Evolutionary conservation across 805 yeast species (phyloP).

Genomic region (Hanseniaspora nectarophila): DNA sequence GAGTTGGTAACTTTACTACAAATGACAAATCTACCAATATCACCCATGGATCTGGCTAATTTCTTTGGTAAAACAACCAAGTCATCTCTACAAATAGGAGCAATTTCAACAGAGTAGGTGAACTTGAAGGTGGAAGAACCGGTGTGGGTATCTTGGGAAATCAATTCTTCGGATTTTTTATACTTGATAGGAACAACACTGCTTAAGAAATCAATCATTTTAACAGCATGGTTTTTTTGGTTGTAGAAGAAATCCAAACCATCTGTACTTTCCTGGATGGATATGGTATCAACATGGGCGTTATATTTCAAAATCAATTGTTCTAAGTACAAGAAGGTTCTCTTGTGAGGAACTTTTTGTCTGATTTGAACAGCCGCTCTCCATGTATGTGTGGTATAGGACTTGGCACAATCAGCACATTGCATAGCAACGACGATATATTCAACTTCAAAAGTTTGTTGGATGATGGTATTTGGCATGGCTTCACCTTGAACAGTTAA

Average conservation of each 20-base stretch:
- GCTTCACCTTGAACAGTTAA: constrained; percentile 96
- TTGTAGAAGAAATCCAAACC: constrained; percentile 91
- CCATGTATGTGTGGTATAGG: constrained; percentile 95
- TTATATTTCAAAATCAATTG: constrained; percentile 85
- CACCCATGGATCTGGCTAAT: constrained; percentile 72
- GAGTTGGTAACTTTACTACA: constrained; percentile 77
- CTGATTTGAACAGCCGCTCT: constrained; percentile 94
- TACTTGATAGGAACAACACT: constrained; percentile 75
- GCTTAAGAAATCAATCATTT: constrained; percentile 80
- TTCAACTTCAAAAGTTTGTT: constrained; percentile 90
- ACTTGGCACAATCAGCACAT: constrained; percentile 97
- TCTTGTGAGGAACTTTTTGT: constrained; percentile 92
- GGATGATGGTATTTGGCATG: constrained; percentile 77
- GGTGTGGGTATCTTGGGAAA: constrained; percentile 84
- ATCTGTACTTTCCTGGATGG: constrained; percentile 83
- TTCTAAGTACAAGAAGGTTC: constrained; percentile 90
- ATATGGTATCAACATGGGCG: constrained; percentile 87
- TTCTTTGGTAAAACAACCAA: constrained; percentile 82
- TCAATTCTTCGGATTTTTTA: constrained; percentile 80
- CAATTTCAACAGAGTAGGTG: constrained; percentile 83
- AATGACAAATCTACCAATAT: constrained; percentile 65
- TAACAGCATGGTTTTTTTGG: constrained; percentile 79
- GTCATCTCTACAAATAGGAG: constrained; percentile 94
- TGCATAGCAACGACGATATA: constrained; percentile 89
- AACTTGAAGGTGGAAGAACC: constrained; percentile 82